Evolutionary conservation across 1,284 basidiomycete species (phyloP), one percentile per base, ranked within the genome.

Genomic region (Filobasidium uniguttulatum): DNA sequence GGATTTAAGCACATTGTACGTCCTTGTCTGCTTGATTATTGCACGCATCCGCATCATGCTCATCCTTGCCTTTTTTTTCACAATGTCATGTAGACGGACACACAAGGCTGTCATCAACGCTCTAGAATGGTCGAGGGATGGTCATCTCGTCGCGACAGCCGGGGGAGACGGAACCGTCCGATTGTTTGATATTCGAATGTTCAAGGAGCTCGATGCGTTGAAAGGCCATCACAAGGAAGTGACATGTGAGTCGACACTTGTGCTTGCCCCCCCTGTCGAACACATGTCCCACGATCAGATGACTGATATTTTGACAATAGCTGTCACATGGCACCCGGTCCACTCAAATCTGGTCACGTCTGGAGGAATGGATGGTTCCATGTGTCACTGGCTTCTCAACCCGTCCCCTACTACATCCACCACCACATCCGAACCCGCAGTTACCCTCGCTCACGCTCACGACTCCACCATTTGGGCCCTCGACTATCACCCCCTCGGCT

Each of bases 71-170:
- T 31, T n/a, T 34, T 22, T 5, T 31, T 38, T 17, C 22, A 33
- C 54, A 58, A 28, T 49, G 15, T 20, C 9, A 14, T 15, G 20
- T 54, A 91, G 88, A 48, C 90, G 96, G 65, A 83, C 88, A 50
- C 91, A 97, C 70, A 97, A 97, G 73, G 94, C 96, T 58, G 96
- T 91, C 0, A 81, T 98, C 35, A 91, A 97, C 67, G 83, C 90
- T 0, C 74, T 89, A 22, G 74, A 81, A 12, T 98, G 93, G 89
- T 88, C 83, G 36, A 88, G 89, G 0, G 85, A 90, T 58, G 93
- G 93, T 3, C 82, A 96, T 62, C 73, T 90, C 30, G 80, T 98
- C 6, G 93, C 91, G 2, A 93, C 89, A 34, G 93, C 87, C 0
- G 90, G 87, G 6, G 77, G 93, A 34, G 93, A 98, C 65, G 88